Conservation (phyloP, 805 yeast species). For the Blastobotrys chiropterorum region DNA sequence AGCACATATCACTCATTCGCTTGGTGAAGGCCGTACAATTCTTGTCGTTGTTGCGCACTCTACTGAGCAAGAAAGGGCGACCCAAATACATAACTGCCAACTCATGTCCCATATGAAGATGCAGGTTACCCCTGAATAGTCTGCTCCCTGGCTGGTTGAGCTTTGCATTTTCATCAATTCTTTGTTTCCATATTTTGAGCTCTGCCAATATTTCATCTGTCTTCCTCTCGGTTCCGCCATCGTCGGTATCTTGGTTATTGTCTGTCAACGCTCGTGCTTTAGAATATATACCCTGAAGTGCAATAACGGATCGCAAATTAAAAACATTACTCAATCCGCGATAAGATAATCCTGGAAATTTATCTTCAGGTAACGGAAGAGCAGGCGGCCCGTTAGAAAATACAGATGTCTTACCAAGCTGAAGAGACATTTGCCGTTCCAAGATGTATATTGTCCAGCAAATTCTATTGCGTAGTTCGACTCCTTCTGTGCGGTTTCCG, state of each 20-base stretch:
- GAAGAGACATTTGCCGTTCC: not conserved
- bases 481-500: constrained; percentile 1
- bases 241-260: not conserved
- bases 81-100: not conserved
- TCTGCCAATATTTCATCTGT: not conserved
- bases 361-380: not conserved
- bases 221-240: not conserved
- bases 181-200: not conserved
- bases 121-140: constrained; percentile 3
- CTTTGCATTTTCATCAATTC: not conserved
- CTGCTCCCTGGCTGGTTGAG: not conserved
- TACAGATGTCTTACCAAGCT: not conserved
- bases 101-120: not conserved
- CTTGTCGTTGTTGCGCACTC: not conserved
- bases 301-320: not conserved
- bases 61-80: constrained; percentile 1
- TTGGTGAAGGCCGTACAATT: not conserved
- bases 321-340: not conserved
- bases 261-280: not conserved
- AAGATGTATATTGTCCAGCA: constrained; percentile 1
- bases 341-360: not conserved
- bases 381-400: not conserved
- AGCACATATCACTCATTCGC: not conserved
- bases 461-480: not conserved
- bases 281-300: not conserved